A percentile compares a stretch with the other conserved stretches of the same genome.
Evolutionary conservation across 2,329 filamentous ascomycete species (phyloP).

Genomic region (Thelonectria olida): DNA sequence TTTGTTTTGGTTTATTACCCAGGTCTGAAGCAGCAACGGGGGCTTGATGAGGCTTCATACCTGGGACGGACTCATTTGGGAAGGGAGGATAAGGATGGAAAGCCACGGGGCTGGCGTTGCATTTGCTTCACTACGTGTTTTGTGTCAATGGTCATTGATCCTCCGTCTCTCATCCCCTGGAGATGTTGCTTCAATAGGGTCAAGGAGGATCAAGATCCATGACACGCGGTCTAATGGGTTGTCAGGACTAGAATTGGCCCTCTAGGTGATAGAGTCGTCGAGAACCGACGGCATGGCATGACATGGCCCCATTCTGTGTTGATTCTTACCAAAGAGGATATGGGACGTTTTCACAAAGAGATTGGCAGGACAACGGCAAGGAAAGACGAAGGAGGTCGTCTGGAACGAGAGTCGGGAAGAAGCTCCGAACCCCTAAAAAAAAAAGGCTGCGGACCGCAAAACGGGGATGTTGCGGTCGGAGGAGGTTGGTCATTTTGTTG

Average conservation of each 20-base stretch:
- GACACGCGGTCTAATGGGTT: constrained; percentile 35
- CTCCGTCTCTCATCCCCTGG: constrained; percentile 9
- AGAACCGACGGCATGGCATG: constrained; percentile 30
- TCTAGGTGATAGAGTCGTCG: constrained; percentile 34
- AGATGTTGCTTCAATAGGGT: neutral
- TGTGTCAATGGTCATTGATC: constrained; percentile 27
- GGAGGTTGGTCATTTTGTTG: constrained; percentile 20
- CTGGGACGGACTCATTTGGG: constrained; percentile 31
- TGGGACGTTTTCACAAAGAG: constrained; percentile 24
- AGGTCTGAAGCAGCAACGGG: constrained; percentile 20
- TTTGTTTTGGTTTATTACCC: constrained; percentile 32
- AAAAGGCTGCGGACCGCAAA: constrained; percentile 24
- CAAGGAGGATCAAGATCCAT: constrained; percentile 5
- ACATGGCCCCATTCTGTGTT: constrained; percentile 8
- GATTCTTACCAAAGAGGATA: constrained; percentile 1
- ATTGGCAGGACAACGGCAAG: constrained; percentile 35
- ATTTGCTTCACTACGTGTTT: constrained; percentile 29
- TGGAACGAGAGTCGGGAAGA: too few relatives aligned
- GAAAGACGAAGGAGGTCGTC: neutral
- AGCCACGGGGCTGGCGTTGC: constrained; percentile 37
- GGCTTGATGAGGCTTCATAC: constrained; percentile 23
- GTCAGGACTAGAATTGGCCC: constrained; percentile 30
- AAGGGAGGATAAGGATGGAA: constrained; percentile 30
- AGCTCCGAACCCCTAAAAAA: neutral
- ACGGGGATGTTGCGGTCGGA: constrained; percentile 1